phyloP scores from a whole-genome alignment of 2,329 filamentous ascomycete genomes.

The Aspergillus oerlinghausenensis region DNA sequence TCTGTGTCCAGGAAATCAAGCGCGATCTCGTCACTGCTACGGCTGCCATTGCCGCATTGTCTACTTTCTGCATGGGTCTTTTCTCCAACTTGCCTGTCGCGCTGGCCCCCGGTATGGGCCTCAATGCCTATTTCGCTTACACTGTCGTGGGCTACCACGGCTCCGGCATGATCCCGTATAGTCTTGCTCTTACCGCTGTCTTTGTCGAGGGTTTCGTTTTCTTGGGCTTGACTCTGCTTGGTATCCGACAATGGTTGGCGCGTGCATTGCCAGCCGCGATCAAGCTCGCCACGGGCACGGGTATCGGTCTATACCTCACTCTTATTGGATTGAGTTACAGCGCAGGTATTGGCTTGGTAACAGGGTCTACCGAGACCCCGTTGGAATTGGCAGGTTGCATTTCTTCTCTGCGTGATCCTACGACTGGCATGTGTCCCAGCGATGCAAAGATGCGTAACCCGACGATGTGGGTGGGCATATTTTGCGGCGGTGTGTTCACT shows the following conservation, averaged over 20 bases:
- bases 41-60: slow-evolving; percentile 73
- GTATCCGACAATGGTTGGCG: slow-evolving; percentile 83
- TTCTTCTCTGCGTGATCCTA: slow-evolving; percentile 38
- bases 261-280: slow-evolving; percentile 77
- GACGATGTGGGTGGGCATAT: slow-evolving; percentile 83
- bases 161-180: slow-evolving; percentile 66
- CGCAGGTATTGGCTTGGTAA: slow-evolving; percentile 75
- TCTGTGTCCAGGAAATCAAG: slow-evolving; percentile 55
- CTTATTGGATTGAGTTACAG: slow-evolving; percentile 66
- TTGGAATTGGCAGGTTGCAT: slow-evolving; percentile 72
- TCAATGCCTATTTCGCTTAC: slow-evolving; percentile 86
- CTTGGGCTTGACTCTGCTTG: slow-evolving; percentile 70
- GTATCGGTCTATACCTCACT: slow-evolving; percentile 74
- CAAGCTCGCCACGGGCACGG: slow-evolving; percentile 80
- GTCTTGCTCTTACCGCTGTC: slow-evolving; percentile 75
- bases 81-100: slow-evolving; percentile 76
- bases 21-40: slow-evolving; percentile 80
- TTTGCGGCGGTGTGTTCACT: slow-evolving; percentile 77
- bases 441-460: slow-evolving; percentile 75
- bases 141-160: slow-evolving; percentile 75
- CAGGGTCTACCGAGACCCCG: slow-evolving; percentile 64
- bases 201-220: slow-evolving; percentile 88
- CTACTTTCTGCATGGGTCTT: slow-evolving; percentile 78
- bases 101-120: slow-evolving; percentile 69
- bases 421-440: slow-evolving; percentile 56